These are phyloP conservation scores for Coemansia sp. DNA, from an alignment of 192 early-diverging fungal species.

Conservation along the genomic window DNA sequence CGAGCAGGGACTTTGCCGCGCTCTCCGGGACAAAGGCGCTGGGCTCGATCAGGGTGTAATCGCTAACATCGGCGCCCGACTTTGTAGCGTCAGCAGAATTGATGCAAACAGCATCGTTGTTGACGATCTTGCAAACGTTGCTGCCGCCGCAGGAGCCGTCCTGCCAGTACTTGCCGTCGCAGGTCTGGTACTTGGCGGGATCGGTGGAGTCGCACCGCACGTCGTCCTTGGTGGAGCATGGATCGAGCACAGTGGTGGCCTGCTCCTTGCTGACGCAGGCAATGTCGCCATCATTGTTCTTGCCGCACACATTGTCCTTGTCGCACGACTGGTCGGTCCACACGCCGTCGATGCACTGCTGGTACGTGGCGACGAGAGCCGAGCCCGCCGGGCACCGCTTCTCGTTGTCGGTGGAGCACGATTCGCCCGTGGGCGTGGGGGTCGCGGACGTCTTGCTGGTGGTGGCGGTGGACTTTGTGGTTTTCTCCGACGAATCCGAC, in stretches of 20 bases:
- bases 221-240: slow-evolving; percentile 30
- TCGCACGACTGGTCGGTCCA: slow-evolving; percentile 37
- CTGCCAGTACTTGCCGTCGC: slow-evolving; percentile 44
- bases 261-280: slow-evolving; percentile 41
- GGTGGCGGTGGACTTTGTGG: neutral
- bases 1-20: slow-evolving; percentile 12
- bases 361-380: slow-evolving; percentile 14
- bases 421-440: slow-evolving; percentile 32
- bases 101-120: slow-evolving; percentile 30
- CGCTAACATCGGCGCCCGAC: neutral
- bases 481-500: neutral
- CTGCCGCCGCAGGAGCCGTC: slow-evolving; percentile 16
- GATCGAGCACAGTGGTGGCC: slow-evolving; percentile 19
- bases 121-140: slow-evolving; percentile 19
- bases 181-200: slow-evolving; percentile 37
- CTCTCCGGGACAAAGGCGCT: slow-evolving; percentile 36
- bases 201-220: slow-evolving; percentile 33
- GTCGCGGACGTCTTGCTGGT: slow-evolving; percentile 3
- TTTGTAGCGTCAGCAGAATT: neutral
- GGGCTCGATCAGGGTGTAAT: slow-evolving; percentile 34
- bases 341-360: slow-evolving; percentile 29
- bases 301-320: slow-evolving; percentile 29
- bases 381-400: slow-evolving; percentile 21
- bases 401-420: slow-evolving; percentile 25
- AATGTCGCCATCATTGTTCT: slow-evolving; percentile 17